These are phyloP conservation scores for Aspergillus indologenus DNA, from an alignment of 495 filamentous ascomycete genomes.

Conservation along the genomic window DNA sequence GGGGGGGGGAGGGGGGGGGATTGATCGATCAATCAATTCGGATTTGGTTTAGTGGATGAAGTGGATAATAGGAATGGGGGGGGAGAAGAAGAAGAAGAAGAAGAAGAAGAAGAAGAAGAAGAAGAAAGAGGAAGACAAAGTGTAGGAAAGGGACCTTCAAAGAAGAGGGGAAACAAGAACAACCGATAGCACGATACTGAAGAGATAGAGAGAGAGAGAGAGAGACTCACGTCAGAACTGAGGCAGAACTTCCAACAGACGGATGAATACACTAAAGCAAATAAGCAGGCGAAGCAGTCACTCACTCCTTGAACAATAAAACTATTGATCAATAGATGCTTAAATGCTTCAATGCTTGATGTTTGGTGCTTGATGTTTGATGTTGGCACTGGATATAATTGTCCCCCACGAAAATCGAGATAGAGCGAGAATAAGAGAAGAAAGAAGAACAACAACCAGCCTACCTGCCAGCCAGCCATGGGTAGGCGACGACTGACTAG, in stretches of 20 bases:
- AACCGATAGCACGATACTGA: no score
- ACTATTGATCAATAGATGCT: not conserved
- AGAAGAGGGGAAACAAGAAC: constrained; percentile 4
- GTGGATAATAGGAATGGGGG: constrained; percentile 1
- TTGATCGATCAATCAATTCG: constrained; percentile 4
- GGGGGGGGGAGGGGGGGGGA: not conserved
- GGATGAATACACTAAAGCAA: not conserved
- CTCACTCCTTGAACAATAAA: not conserved
- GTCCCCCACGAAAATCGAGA: not conserved
- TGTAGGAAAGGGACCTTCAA: constrained; percentile 13
- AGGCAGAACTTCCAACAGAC: not conserved
- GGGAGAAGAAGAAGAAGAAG: constrained; percentile 19
- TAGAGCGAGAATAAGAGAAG: not conserved
- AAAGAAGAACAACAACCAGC: not conserved
- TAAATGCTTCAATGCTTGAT: no score
- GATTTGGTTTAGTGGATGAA: not conserved
- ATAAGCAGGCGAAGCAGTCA: not conserved
- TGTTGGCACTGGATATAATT: not conserved
- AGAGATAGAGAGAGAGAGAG: constrained; percentile 5
- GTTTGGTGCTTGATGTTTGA: not conserved
- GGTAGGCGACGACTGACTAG: not conserved
- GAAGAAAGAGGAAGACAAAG: no score
- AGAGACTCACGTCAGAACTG: constrained; percentile 2
- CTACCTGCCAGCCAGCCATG: no score
- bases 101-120: constrained; percentile 18